Evolutionary conservation across 176 grass and related monocot species (phyloP).

Genomic region (Areca catechu): DNA sequence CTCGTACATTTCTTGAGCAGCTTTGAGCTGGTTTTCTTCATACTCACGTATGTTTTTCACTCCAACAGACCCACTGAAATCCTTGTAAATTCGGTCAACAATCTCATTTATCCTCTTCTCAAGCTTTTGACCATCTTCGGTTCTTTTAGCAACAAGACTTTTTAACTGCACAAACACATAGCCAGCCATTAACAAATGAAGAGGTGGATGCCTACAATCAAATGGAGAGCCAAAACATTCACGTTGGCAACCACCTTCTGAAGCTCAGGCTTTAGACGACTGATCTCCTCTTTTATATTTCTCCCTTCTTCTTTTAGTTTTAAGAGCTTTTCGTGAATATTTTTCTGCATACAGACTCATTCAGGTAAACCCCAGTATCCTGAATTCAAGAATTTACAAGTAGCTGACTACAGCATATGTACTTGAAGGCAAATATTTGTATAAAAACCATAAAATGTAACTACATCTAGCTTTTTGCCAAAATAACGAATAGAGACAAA

Average conservation of each 20-base stretch:
- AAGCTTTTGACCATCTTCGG: conserved; percentile 61
- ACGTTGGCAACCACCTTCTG: conserved; percentile 40
- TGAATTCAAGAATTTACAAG: too few species aligned
- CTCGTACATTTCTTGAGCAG: conserved; percentile 77
- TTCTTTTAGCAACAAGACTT: conserved; percentile 49
- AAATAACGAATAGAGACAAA: too few species aligned
- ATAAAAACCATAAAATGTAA: too few species aligned
- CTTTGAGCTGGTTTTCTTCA: conserved; percentile 89
- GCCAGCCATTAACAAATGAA: conserved; percentile 20
- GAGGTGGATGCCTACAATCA: conserved; percentile 1
- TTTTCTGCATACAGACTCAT: conserved; percentile 39
- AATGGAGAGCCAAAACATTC: conserved; percentile 3
- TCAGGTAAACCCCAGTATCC: too few species aligned
- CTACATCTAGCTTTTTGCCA: too few species aligned
- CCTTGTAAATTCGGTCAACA: conserved; percentile 79
- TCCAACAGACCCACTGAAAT: conserved; percentile 91
- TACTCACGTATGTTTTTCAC: conserved; percentile 96
- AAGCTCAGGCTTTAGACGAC: conserved; percentile 60
- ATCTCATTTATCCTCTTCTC: conserved; percentile 97
- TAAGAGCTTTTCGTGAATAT: conserved; percentile 57
- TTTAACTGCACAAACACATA: conserved; percentile 47
- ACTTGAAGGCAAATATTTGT: too few species aligned
- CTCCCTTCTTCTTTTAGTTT: conserved; percentile 62
- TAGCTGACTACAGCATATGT: too few species aligned
- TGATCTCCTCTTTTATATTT: conserved; percentile 68